Percentiles rank a stretch among this genome's conserved stretches.
These are phyloP conservation scores for Rosa multiflora DNA, from an alignment of 306 rosid genomes.

Conservation along the genomic window DNA sequence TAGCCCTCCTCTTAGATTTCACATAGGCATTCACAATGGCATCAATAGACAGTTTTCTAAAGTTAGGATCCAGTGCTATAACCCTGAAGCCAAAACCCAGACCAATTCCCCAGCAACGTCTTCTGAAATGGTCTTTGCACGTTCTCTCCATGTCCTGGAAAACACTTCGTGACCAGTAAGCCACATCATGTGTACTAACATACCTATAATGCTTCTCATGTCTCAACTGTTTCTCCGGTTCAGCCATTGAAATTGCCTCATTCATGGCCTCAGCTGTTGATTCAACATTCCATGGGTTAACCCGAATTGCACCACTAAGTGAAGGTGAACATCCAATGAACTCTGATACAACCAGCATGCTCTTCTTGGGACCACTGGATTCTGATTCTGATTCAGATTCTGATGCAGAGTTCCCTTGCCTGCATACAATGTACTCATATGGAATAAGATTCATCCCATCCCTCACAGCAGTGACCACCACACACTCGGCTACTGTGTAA, in stretches of 20 bases:
- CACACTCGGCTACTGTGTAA: slow-evolving; percentile 55
- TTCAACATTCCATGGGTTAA: slow-evolving; percentile 70
- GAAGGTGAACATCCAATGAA: slow-evolving; percentile 73
- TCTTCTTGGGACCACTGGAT: slow-evolving; percentile 38
- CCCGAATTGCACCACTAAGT: slow-evolving; percentile 64
- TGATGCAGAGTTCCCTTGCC: slow-evolving; percentile 50
- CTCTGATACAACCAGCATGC: slow-evolving; percentile 66
- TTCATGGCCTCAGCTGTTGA: slow-evolving; percentile 68
- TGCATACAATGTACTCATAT: slow-evolving; percentile 62
- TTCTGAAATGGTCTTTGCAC: slow-evolving; percentile 59
- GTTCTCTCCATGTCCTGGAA: slow-evolving; percentile 66
- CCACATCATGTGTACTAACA: slow-evolving; percentile 66
- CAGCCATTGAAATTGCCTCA: slow-evolving; percentile 56
- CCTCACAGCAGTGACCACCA: slow-evolving; percentile 62
- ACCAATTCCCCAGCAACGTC: slow-evolving; percentile 70
- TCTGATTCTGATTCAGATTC: slow-evolving; percentile 33
- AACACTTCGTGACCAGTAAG: slow-evolving; percentile 63
- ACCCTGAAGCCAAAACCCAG: slow-evolving; percentile 65
- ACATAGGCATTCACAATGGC: slow-evolving; percentile 46
- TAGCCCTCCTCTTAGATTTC: slow-evolving; percentile 52
- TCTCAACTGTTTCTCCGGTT: slow-evolving; percentile 59
- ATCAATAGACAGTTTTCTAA: slow-evolving; percentile 51
- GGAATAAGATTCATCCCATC: slow-evolving; percentile 73
- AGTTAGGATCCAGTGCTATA: slow-evolving; percentile 61
- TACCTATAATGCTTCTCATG: slow-evolving; percentile 69